Conservation (phyloP, 306 rosid species). For the Dalbergia oliveri region DNA sequence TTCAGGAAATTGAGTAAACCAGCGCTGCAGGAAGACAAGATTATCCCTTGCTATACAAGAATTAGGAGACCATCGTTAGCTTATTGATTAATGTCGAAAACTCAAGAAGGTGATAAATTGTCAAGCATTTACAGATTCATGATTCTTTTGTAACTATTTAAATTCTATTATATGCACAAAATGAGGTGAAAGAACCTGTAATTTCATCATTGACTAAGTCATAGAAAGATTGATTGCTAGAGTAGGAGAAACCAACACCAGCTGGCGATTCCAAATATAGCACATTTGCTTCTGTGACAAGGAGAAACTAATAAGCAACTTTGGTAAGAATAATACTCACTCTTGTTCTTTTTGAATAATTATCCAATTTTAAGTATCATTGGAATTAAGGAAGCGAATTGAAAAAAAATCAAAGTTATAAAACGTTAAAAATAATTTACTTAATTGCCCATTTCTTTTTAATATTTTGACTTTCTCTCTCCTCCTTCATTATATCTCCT, state of each 20-base stretch:
- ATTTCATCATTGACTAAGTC: conserved; percentile 50
- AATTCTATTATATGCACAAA: background rate
- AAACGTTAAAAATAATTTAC: no score
- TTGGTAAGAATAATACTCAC: no score
- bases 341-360: no score
- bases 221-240: conserved; percentile 62
- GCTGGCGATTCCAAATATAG: conserved; percentile 77
- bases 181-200: conserved; percentile 54
- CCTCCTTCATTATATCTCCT: no score
- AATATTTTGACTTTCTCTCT: no score
- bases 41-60: conserved; percentile 62
- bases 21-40: conserved; percentile 61
- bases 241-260: conserved; percentile 85
- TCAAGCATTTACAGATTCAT: background rate
- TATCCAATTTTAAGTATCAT: no score
- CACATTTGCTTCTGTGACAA: conserved; percentile 63
- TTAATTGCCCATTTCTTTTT: no score
- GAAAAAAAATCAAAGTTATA: no score
- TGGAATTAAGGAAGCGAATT: no score
- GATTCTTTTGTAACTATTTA: background rate
- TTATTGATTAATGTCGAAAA: background rate
- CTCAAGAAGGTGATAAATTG: background rate
- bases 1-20: conserved; percentile 64
- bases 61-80: background rate
- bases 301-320: background rate